Evolutionary conservation across 2,329 filamentous ascomycete genomes (phyloP).

Genomic region (Hymenoscyphus repandus): DNA sequence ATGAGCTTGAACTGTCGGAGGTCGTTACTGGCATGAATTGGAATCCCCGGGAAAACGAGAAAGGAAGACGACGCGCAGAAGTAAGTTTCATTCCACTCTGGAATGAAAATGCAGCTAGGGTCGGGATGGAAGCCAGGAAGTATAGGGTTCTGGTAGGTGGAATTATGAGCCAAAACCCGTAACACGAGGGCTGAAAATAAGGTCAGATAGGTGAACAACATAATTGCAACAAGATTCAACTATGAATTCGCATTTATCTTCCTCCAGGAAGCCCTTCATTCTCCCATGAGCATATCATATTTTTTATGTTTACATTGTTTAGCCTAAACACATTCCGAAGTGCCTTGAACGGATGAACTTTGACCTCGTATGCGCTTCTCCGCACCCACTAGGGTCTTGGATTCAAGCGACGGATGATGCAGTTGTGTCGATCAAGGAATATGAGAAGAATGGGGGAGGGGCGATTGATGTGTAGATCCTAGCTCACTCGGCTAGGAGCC

Average conservation of each 20-base stretch:
- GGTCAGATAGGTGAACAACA: background rate
- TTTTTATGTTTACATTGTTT: constrained; percentile 1
- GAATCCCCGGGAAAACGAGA: constrained; percentile 37
- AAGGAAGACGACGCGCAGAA: constrained; percentile 39
- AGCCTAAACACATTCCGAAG: constrained; percentile 6
- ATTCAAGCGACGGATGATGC: background rate
- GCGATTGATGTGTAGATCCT: background rate
- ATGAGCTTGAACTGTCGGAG: constrained; percentile 45
- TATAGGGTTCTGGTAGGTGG: constrained; percentile 35
- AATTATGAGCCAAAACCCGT: constrained; percentile 1
- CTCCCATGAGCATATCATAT: background rate
- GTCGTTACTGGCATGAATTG: constrained; percentile 45
- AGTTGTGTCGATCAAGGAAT: background rate
- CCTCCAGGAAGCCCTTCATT: background rate
- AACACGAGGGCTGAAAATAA: background rate
- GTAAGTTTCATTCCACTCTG: constrained; percentile 31
- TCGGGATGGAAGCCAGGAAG: constrained; percentile 40
- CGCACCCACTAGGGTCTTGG: background rate
- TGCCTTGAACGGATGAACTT: constrained; percentile 4
- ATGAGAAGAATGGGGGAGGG: background rate
- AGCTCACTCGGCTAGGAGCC: no score
- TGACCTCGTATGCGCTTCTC: background rate
- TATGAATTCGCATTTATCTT: background rate
- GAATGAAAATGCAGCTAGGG: constrained; percentile 36
- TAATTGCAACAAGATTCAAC: background rate